Evolutionary conservation across 495 filamentous ascomycete species (phyloP).

Genomic region (Halenospora varia): DNA sequence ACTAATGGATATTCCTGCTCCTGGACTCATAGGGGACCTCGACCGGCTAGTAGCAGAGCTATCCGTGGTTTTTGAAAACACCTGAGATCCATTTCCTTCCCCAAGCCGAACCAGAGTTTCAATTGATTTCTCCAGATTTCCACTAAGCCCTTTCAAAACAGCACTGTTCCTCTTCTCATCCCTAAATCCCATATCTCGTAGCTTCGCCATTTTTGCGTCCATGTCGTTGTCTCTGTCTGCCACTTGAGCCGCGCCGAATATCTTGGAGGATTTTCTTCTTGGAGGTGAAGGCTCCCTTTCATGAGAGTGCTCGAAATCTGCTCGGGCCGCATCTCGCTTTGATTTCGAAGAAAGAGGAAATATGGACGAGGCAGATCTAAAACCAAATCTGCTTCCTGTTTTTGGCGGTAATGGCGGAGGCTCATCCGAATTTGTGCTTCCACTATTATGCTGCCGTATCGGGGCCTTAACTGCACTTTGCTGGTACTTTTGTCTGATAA

Average conservation of each 20-base stretch:
- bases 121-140: conserved; percentile 78
- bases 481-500: conserved; percentile 88
- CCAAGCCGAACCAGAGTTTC: conserved; percentile 79
- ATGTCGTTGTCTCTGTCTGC: conserved; percentile 38
- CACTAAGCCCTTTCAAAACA: conserved; percentile 73
- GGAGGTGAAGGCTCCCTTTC: conserved; percentile 27
- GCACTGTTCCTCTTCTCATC: conserved; percentile 78
- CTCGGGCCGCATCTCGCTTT: conserved; percentile 34
- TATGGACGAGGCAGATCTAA: conserved; percentile 72
- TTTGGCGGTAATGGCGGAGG: conserved; percentile 87
- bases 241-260: conserved; percentile 20
- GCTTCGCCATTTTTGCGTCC: conserved; percentile 66
- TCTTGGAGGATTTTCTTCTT: conserved; percentile 29
- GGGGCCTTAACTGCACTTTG: conserved; percentile 30
- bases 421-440: conserved; percentile 45
- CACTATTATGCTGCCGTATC: conserved; percentile 37
- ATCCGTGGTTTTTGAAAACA: conserved; percentile 25
- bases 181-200: conserved; percentile 89
- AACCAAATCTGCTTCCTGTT: conserved; percentile 69
- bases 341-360: conserved; percentile 44
- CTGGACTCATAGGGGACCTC: conserved; percentile 35
- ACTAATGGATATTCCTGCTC: conserved; percentile 25
- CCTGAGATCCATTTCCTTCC: conserved; percentile 48
- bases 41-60: conserved; percentile 33
- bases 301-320: conserved; percentile 12